Evolutionary conservation across 2,329 filamentous ascomycete genomes (phyloP).

Genomic region (Phaeophleospora eucalypticola): DNA sequence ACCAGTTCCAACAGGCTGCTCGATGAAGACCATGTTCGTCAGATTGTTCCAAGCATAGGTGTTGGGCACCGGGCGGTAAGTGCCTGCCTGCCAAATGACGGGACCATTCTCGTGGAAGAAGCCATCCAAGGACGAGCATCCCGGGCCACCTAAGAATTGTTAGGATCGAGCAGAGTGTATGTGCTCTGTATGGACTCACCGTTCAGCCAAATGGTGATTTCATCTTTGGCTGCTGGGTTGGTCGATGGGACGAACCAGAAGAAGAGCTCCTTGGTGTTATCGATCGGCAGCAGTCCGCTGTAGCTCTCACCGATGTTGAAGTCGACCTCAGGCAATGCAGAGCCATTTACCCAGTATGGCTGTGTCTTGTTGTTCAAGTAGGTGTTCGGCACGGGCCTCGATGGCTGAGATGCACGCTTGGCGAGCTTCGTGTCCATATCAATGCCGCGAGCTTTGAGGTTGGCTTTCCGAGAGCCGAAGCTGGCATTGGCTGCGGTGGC

Average conservation of each 20-base stretch:
- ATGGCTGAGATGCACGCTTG: slow-evolving; percentile 5
- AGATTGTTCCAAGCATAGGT: slow-evolving; percentile 54
- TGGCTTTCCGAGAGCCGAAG: background rate
- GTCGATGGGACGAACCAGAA: slow-evolving; percentile 50
- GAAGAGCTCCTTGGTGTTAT: slow-evolving; percentile 40
- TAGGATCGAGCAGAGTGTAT: background rate
- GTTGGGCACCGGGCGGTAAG: slow-evolving; percentile 39
- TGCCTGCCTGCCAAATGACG: slow-evolving; percentile 43
- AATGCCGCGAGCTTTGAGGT: background rate
- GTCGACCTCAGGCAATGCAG: slow-evolving; percentile 28
- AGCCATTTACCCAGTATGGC: slow-evolving; percentile 22
- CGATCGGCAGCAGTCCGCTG: slow-evolving; percentile 28
- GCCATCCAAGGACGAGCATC: slow-evolving; percentile 21
- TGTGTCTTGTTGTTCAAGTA: slow-evolving; percentile 12
- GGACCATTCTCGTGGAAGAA: slow-evolving; percentile 26
- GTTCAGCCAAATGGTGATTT: slow-evolving; percentile 31
- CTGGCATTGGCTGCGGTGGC: slow-evolving; percentile 1
- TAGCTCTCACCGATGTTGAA: slow-evolving; percentile 35
- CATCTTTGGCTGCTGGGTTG: slow-evolving; percentile 41
- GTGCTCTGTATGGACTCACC: slow-evolving; percentile 4
- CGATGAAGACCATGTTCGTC: slow-evolving; percentile 70
- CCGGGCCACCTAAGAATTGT: slow-evolving; percentile 17
- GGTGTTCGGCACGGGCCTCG: slow-evolving; percentile 2
- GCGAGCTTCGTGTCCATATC: background rate
- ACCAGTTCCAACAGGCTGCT: slow-evolving; percentile 49